Evolutionary conservation across 2,329 filamentous ascomycete genomes (phyloP).

Genomic region (Aureobasidium vineae): DNA sequence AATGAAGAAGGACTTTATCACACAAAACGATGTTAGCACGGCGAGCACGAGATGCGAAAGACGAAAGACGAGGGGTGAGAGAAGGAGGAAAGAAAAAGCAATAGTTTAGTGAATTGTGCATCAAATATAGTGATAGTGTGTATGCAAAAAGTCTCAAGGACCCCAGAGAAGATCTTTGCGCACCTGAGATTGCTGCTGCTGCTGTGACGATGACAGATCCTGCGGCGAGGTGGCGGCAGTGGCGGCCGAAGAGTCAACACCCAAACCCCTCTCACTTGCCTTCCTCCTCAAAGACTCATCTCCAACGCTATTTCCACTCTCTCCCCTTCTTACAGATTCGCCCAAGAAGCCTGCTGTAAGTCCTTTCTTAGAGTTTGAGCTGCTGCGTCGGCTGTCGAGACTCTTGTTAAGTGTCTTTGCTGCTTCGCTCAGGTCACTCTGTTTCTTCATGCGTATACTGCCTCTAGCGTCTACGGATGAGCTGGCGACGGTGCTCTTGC

Average conservation of each 20-base stretch:
- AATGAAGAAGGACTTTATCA: not conserved
- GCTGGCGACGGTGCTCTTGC: conserved; percentile 86
- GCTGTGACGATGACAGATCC: conserved; percentile 39
- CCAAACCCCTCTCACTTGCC: conserved; percentile 9
- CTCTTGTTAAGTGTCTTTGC: conserved; percentile 67
- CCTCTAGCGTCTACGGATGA: conserved; percentile 85
- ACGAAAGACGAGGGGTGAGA: not conserved
- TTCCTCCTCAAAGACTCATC: conserved; percentile 8
- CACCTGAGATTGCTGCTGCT: conserved; percentile 43
- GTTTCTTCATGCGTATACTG: conserved; percentile 51
- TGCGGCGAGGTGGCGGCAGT: conserved; percentile 65
- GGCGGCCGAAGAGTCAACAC: conserved; percentile 15
- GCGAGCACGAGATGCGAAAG: not conserved
- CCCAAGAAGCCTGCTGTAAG: conserved; percentile 41
- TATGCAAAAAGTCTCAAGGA: conserved; percentile 35
- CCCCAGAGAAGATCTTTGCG: conserved; percentile 47
- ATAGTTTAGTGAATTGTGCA: not conserved
- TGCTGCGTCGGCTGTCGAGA: conserved; percentile 86
- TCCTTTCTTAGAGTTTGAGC: conserved; percentile 78
- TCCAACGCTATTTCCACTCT: not conserved
- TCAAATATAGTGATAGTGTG: not conserved
- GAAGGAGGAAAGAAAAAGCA: not conserved
- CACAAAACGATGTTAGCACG: conserved; percentile 1
- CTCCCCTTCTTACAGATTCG: conserved; percentile 11
- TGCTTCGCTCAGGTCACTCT: conserved; percentile 42